Evolutionary conservation across 805 yeast genomes (phyloP).

Genomic region (Yamadazyma olivae): DNA sequence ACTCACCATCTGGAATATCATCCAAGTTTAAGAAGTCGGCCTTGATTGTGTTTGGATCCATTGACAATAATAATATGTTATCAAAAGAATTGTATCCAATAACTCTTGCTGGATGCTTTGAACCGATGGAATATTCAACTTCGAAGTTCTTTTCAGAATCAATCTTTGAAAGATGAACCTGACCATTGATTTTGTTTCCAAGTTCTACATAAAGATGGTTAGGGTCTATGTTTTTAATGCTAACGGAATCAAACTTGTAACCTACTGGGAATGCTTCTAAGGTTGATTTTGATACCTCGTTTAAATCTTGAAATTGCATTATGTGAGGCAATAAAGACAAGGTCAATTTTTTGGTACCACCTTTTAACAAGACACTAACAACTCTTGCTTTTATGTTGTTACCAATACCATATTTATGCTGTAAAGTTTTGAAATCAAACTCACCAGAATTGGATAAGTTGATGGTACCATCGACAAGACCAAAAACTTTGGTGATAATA

Average conservation of each 20-base stretch:
- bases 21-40: slow-evolving; percentile 63
- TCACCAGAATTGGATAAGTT: slow-evolving; percentile 63
- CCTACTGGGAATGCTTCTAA: slow-evolving; percentile 77
- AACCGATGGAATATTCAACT: slow-evolving; percentile 55
- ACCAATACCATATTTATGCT: slow-evolving; percentile 67
- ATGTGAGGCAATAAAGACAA: slow-evolving; percentile 64
- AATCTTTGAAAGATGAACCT: slow-evolving; percentile 73
- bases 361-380: slow-evolving; percentile 48
- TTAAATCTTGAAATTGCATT: slow-evolving; percentile 26
- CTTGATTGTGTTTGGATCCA: slow-evolving; percentile 62
- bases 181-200: slow-evolving; percentile 59
- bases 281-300: slow-evolving; percentile 20
- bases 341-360: slow-evolving; percentile 55
- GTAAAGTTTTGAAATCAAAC: slow-evolving; percentile 45
- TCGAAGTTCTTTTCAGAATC: slow-evolving; percentile 45
- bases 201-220: slow-evolving; percentile 56
- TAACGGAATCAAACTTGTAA: slow-evolving; percentile 56
- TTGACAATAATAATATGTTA: slow-evolving; percentile 60
- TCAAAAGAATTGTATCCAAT: slow-evolving; percentile 68
- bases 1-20: slow-evolving; percentile 77
- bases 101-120: slow-evolving; percentile 74
- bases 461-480: slow-evolving; percentile 69
- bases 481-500: slow-evolving; percentile 67
- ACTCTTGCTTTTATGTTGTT: slow-evolving; percentile 68
- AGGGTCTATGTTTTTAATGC: slow-evolving; percentile 57